These are phyloP conservation scores for Fagopyrum tataricum DNA, from an alignment of 148 eudicot species.

Conservation along the genomic window DNA sequence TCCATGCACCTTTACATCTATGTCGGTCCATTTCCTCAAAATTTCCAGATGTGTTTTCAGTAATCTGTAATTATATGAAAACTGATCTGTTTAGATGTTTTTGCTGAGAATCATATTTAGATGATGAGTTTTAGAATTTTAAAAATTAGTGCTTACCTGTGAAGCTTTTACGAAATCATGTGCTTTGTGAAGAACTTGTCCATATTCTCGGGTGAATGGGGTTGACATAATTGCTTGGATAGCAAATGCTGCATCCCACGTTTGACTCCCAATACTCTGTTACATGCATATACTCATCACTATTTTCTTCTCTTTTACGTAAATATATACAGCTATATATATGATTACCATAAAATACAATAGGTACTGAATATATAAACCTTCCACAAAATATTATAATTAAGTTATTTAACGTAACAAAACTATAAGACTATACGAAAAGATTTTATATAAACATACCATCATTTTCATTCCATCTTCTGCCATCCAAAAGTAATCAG, in stretches of 20 bases:
- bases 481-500: no score
- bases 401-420: no score
- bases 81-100: neutral
- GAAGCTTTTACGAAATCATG: constrained; percentile 30
- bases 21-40: constrained; percentile 42
- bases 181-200: constrained; percentile 20
- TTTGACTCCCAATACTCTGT: constrained; percentile 30
- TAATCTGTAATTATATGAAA: constrained; percentile 19
- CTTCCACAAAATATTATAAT: no score
- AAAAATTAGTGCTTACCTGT: constrained; percentile 20
- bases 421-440: no score
- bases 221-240: constrained; percentile 37
- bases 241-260: constrained; percentile 35
- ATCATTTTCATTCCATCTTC: constrained; percentile 8
- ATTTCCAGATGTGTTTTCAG: constrained; percentile 39
- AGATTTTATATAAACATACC: no score
- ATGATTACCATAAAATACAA: no score
- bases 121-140: no score
- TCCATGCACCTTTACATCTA: constrained; percentile 51
- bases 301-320: no score
- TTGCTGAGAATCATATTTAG: no score
- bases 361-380: no score
- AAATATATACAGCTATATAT: no score
- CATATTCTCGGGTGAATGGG: constrained; percentile 20
- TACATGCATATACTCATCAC: no score